Percentiles rank a stretch among this genome's conserved stretches.
phyloP scores from a whole-genome alignment of 768 basidiomycete species.

The Russula sp. region DNA sequence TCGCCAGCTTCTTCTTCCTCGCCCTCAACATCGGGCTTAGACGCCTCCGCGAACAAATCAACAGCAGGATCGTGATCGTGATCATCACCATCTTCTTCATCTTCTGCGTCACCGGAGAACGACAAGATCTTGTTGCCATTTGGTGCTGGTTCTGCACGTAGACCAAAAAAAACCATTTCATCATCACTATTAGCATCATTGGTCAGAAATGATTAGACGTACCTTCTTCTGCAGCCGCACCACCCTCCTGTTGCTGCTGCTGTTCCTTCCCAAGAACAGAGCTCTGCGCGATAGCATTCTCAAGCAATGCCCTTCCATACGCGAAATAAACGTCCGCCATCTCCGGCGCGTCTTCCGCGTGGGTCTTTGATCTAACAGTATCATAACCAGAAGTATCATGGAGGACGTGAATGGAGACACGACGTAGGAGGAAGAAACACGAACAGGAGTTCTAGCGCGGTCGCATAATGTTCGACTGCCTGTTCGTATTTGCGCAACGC shows the following conservation, averaged over 20 bases:
- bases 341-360: conserved; percentile 78
- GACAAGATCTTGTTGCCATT: conserved; percentile 61
- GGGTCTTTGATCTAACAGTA: conserved; percentile 64
- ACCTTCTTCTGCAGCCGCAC: conserved; percentile 38
- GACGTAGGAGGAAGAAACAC: conserved; percentile 38
- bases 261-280: conserved; percentile 91
- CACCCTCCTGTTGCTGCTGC: conserved; percentile 44
- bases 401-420: background rate
- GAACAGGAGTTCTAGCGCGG: conserved; percentile 79
- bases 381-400: background rate
- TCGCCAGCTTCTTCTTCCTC: conserved; percentile 48
- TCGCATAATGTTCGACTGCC: conserved; percentile 79
- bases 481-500: conserved; percentile 84
- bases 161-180: background rate
- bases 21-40: conserved; percentile 45
- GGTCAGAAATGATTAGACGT: background rate
- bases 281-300: conserved; percentile 84
- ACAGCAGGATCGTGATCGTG: conserved; percentile 48
- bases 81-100: conserved; percentile 52
- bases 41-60: conserved; percentile 61
- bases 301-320: conserved; percentile 91
- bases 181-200: background rate
- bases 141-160: conserved; percentile 34
- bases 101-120: conserved; percentile 79
- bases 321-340: conserved; percentile 85